A percentile compares a stretch with the other conserved stretches of the same genome.
Conservation (phyloP, 73 alveolate species). For the Paramecium bursaria region DNA sequence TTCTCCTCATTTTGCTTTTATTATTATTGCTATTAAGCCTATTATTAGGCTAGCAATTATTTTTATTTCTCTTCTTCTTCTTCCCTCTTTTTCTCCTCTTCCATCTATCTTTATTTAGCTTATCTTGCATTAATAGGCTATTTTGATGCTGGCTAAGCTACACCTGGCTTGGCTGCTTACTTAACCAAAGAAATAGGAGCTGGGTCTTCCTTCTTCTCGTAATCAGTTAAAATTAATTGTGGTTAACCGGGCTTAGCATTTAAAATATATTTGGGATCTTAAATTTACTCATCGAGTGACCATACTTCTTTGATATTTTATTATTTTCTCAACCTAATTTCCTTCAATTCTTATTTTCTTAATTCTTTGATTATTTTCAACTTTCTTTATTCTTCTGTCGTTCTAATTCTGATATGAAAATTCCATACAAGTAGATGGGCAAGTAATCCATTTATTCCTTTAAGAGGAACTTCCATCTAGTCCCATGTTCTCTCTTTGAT, state of each 20-base stretch:
- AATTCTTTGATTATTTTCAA: constrained; percentile 73
- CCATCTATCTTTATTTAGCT: constrained; percentile 46
- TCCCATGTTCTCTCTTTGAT: constrained; percentile 87
- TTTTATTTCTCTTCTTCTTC: constrained; percentile 59
- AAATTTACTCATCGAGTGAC: constrained; percentile 68
- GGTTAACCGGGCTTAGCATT: constrained; percentile 67
- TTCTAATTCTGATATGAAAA: constrained; percentile 77
- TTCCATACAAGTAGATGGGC: constrained; percentile 78
- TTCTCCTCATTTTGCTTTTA: constrained; percentile 52
- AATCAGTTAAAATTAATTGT: constrained; percentile 67
- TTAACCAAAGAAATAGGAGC: constrained; percentile 66
- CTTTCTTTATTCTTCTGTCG: constrained; percentile 74
- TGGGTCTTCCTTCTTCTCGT: constrained; percentile 67
- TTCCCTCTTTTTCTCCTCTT: constrained; percentile 62
- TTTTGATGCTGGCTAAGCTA: neutral
- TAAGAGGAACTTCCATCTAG: constrained; percentile 74
- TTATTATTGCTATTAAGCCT: neutral
- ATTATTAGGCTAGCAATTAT: neutral
- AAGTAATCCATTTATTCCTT: constrained; percentile 77
- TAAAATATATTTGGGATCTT: constrained; percentile 61
- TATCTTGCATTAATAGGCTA: constrained; percentile 54
- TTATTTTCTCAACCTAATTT: constrained; percentile 70
- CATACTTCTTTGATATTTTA: constrained; percentile 70
- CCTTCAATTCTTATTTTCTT: constrained; percentile 81
- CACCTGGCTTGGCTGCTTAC: constrained; percentile 69